phyloP scores from a whole-genome alignment of 495 filamentous ascomycete species.

The Aspergillus indologenus region DNA sequence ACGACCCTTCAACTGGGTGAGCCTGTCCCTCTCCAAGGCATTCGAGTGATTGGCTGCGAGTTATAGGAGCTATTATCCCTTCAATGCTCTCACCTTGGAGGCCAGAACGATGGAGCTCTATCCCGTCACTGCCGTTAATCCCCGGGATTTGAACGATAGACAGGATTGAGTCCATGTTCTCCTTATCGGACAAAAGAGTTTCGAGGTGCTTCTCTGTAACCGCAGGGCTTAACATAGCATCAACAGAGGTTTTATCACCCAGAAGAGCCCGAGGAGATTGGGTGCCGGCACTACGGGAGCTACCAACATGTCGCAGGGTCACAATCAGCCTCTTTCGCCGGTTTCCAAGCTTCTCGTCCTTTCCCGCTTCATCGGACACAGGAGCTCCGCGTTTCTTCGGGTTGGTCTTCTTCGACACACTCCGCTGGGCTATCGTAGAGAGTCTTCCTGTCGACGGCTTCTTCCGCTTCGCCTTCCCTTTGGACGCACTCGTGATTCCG shows the following conservation, averaged over 20 bases:
- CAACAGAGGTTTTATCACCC: background rate
- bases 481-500: background rate
- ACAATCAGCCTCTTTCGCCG: background rate
- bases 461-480: constrained; percentile 4
- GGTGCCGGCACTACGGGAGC: background rate
- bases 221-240: background rate
- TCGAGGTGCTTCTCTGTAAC: background rate
- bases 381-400: background rate
- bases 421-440: background rate
- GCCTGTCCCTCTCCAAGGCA: background rate
- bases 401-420: background rate
- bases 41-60: background rate
- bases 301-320: background rate
- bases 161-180: background rate
- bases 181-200: background rate
- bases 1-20: background rate
- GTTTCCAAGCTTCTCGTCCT: background rate
- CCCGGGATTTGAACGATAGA: background rate
- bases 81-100: background rate
- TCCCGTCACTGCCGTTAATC: background rate
- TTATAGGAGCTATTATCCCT: background rate
- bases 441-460: background rate
- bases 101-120: background rate
- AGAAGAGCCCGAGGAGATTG: background rate
- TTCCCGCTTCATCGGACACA: background rate